These are phyloP conservation scores for Sporothrix brunneoviolacea DNA, from an alignment of 2,329 filamentous ascomycete genomes.

Conservation along the genomic window DNA sequence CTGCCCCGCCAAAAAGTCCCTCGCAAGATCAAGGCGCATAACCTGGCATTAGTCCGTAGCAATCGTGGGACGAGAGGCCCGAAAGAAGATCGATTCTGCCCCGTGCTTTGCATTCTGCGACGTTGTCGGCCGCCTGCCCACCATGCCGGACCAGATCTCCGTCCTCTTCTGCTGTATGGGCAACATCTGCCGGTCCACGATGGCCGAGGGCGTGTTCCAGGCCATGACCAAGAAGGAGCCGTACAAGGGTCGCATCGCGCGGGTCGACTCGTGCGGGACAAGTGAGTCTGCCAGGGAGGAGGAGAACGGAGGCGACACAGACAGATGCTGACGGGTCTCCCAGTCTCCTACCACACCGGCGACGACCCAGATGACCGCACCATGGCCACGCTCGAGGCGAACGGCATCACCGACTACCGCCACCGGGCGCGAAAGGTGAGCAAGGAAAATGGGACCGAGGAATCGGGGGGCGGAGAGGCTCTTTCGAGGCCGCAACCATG, in stretches of 20 bases:
- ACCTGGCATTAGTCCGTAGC: no score
- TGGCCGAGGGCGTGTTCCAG: constrained; percentile 92
- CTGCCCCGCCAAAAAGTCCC: no score
- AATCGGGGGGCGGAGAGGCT: no score
- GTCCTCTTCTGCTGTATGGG: constrained; percentile 94
- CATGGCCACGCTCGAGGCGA: constrained; percentile 64
- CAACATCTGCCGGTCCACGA: constrained; percentile 90
- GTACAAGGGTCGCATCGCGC: constrained; percentile 52
- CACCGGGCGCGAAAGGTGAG: constrained; percentile 73
- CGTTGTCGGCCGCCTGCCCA: neutral
- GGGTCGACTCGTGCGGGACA: constrained; percentile 85
- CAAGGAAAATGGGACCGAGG: neutral
- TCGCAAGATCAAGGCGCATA: no score
- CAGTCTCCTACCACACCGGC: constrained; percentile 74
- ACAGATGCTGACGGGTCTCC: neutral
- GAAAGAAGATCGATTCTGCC: no score
- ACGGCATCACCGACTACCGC: constrained; percentile 70
- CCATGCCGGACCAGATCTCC: constrained; percentile 42
- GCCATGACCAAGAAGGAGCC: constrained; percentile 57
- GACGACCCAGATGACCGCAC: constrained; percentile 75
- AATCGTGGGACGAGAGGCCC: no score
- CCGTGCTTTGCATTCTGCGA: no score
- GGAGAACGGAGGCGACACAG: neutral
- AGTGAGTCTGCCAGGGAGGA: constrained; percentile 8
- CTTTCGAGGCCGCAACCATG: no score